phyloP scores from a whole-genome alignment of 192 early-diverging fungal genomes.

The Chytriomyces sp. region DNA sequence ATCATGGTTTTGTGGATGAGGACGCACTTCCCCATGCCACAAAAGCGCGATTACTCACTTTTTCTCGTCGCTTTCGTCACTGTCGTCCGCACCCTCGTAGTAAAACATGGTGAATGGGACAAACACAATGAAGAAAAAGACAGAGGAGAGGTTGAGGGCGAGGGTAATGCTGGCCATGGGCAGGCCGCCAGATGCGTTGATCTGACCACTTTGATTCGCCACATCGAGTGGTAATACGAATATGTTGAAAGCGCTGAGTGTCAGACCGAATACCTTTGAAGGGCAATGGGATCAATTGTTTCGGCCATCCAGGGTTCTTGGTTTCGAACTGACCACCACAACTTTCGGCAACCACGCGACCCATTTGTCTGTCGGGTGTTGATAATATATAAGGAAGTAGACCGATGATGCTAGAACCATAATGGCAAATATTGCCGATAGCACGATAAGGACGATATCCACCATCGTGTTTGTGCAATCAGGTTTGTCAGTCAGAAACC shows the following conservation, averaged over 20 bases:
- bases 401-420: conserved; percentile 54
- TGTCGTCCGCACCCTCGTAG: conserved; percentile 62
- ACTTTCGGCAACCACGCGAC: conserved; percentile 69
- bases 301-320: neutral
- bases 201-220: conserved; percentile 55
- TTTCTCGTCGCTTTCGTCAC: conserved; percentile 46
- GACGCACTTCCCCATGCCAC: neutral
- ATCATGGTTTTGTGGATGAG: neutral
- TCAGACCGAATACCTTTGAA: conserved; percentile 48
- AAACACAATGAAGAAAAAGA: conserved; percentile 46
- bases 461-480: conserved; percentile 17
- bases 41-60: conserved; percentile 25
- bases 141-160: conserved; percentile 53
- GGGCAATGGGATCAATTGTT: neutral
- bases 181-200: conserved; percentile 39
- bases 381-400: conserved; percentile 68
- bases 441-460: conserved; percentile 56
- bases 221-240: conserved; percentile 68
- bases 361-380: conserved; percentile 69
- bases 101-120: conserved; percentile 67
- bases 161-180: conserved; percentile 56
- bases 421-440: conserved; percentile 56
- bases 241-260: conserved; percentile 55
- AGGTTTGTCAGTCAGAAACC: too few relatives aligned
- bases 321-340: conserved; percentile 51